A percentile compares a stretch with the other conserved stretches of the same genome.
phyloP scores from a whole-genome alignment of 2,329 filamentous ascomycete species.

The Exserohilum turcica region DNA sequence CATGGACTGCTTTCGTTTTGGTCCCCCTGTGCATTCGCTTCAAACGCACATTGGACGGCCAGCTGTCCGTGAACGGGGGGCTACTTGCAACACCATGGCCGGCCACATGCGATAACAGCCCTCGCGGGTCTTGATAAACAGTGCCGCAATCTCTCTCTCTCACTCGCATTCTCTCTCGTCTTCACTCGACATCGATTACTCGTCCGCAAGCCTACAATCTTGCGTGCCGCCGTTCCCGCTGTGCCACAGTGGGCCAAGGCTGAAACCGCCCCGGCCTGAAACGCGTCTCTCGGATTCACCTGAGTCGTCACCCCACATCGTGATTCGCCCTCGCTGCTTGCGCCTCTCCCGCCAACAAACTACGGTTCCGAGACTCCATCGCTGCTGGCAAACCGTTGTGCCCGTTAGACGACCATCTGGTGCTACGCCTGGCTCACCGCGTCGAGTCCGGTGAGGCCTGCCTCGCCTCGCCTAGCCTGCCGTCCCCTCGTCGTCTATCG shows the following conservation, averaged over 20 bases:
- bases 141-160: not conserved
- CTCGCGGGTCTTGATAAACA: not conserved
- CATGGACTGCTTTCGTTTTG: not conserved
- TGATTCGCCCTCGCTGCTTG: constrained; percentile 32
- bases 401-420: constrained; percentile 2
- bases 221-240: not conserved
- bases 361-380: constrained; percentile 12
- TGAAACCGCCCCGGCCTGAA: constrained; percentile 45
- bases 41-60: not conserved
- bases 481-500: not conserved
- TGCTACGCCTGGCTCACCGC: constrained; percentile 4
- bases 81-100: not conserved
- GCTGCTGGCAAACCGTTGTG: constrained; percentile 34
- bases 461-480: not conserved
- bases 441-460: not conserved
- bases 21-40: not conserved
- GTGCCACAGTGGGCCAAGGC: constrained; percentile 12
- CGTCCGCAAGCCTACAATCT: constrained; percentile 1
- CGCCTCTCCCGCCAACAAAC: constrained; percentile 18
- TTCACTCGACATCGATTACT: not conserved
- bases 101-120: constrained; percentile 1
- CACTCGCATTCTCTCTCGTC: not conserved
- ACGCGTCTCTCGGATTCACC: constrained; percentile 39
- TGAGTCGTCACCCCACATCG: constrained; percentile 19
- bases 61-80: constrained; percentile 8